Evolutionary conservation across 2,329 filamentous ascomycete genomes (phyloP), one percentile per base, ranked within the genome.

Genomic region (Xylariales sp.): DNA sequence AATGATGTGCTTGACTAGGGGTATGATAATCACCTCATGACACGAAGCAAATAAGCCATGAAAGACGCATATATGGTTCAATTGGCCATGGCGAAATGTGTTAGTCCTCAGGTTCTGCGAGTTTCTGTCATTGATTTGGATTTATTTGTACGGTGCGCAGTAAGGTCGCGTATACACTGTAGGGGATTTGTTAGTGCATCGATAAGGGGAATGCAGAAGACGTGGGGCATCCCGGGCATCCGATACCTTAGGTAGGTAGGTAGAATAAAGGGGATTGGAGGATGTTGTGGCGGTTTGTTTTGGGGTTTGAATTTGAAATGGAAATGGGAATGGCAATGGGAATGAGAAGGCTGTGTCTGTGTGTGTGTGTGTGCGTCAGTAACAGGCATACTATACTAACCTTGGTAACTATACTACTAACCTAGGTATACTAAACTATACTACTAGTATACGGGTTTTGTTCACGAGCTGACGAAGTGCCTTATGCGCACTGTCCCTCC

Each of bases 1-100:
- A 23, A 56, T 56, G 54, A 23, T 45, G 54, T 56, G 54, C 54
- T 56, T 12, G 39, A 41, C 54, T n/a, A 18, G 39, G 39, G 39
- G 36, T 41, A 55, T 43, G 53, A 30, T 30, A 39, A 55, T 16
- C 10, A 28, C n/a, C 32, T 23, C 34, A 3, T 39, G 14, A 9
- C 49, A 12, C 49, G n/a, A n/a, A n/a, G n/a, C 49, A 41, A 28
- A 9, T 41, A 41, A 55, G 52, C 34, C 36, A 36, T 30, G 23
- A 43, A 43, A 30, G 12, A 41, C 36, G 28, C 18, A 55, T 55
- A 55, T 55, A 43, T 30, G 53, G 53, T 43, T 55, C 36, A 43
- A 30, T n/a, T 9, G 9, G 23, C 18, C n/a, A 14, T 16, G 14
- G 53, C 34, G 39, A 43, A 43, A 56, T 7, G 5, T 5, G 23